Base-by-base conservation (phyloP, 2,329 filamentous ascomycete genomes). In the Leptosphaerulina australis region DNA sequence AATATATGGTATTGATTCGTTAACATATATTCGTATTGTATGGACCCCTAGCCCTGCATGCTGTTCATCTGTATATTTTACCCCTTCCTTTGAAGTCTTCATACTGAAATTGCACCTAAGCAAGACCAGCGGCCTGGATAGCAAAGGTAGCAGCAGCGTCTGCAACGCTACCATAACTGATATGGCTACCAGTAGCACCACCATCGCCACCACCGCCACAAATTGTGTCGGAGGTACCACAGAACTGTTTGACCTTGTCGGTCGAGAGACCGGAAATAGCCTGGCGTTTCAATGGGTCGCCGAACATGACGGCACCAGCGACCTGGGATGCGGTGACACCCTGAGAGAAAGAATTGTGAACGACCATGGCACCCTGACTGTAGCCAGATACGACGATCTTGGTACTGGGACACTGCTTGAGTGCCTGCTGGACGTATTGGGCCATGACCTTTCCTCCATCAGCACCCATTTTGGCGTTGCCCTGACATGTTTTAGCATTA, bases 381-480 rank as follows among this genome's bases (percentile, higher is more conserved):
- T 71, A 71, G 15, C 68, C 68, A 2, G 64, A 68, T 1, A 70
- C 44, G n/a, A 71, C 59, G 31, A 71, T 39, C 48, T 69, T 70
- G 51, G 65, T 69, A 24, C 53, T 37, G 6, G 68, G 67, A 34
- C 68, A 71, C 44, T 68, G 61, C 20, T 60, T 50, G 14, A 65
- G 58, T 3, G 65, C 67, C 2, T 59, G 40, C 29, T 59, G 47
- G 39, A 67, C 64, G 8, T 59, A 50, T 3, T 52, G 33, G 2
- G 64, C 67, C 63, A 71, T 67, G 10, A 49, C 50, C 26, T 63
- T 56, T 12, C 63, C 66, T 28, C 67, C 67, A 14, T 60, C 57
- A 6, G 41, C 60, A 22, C 67, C 68, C 11, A 61, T 15, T 30
- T 60, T 62, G 35, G 54, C 55, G 15, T 68, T 68, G 4, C 66